A percentile compares a stretch with the other conserved stretches of the same genome.
phyloP scores from a whole-genome alignment of 1,284 basidiomycete species.

The Ustilago curta region DNA sequence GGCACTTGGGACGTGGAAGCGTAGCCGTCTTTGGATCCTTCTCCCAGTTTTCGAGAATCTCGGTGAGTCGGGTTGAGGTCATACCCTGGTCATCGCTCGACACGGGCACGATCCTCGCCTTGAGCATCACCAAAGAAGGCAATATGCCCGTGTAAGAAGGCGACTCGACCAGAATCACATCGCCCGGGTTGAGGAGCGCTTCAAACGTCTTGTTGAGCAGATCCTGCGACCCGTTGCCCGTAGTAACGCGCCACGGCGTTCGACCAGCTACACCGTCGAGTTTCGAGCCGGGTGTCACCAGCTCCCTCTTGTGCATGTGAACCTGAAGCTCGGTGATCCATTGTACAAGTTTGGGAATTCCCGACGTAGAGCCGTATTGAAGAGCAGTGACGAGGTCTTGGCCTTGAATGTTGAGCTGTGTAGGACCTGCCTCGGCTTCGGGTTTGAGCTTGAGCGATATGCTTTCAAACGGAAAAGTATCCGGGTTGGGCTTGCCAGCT shows the following conservation, averaged over 20 bases:
- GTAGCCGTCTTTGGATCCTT: conserved; percentile 74
- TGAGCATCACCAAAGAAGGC: conserved; percentile 53
- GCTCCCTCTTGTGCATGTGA: conserved; percentile 78
- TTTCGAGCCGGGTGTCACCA: conserved; percentile 44
- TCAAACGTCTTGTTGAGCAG: conserved; percentile 77
- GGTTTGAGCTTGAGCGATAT: conserved; percentile 74
- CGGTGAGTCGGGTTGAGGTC: conserved; percentile 75
- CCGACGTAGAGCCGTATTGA: conserved; percentile 77
- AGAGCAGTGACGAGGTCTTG: conserved; percentile 67
- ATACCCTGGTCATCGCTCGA: conserved; percentile 84
- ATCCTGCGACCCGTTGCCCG: conserved; percentile 89
- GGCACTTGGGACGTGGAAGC: conserved; percentile 77
- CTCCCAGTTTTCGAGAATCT: conserved; percentile 79
- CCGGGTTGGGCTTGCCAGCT: conserved; percentile 81
- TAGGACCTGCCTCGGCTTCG: conserved; percentile 43
- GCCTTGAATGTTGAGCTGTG: conserved; percentile 64
- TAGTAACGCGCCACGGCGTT: conserved; percentile 77
- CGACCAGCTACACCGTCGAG: conserved; percentile 47
- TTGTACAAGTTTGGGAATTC: conserved; percentile 75
- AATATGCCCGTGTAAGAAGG: conserved; percentile 77
- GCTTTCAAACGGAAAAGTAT: conserved; percentile 87
- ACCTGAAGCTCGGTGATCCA: conserved; percentile 74
- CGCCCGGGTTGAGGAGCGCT: conserved; percentile 80
- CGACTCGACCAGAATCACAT: conserved; percentile 84
- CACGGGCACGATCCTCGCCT: conserved; percentile 72